These are phyloP conservation scores for Simmondsia chinensis DNA, from an alignment of 148 eudicot genomes.

Conservation along the genomic window DNA sequence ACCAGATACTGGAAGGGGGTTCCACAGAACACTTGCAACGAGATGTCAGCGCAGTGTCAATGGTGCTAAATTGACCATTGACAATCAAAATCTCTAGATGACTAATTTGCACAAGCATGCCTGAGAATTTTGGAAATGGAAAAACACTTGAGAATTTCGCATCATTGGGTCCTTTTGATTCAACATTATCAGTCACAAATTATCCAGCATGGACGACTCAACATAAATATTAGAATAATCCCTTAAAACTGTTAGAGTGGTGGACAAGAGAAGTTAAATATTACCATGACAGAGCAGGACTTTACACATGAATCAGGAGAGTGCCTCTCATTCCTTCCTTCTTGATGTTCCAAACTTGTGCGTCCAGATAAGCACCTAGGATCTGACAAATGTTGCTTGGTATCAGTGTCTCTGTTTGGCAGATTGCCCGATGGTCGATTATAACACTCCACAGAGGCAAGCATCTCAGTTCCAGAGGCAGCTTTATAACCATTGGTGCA, in stretches of 20 bases:
- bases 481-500: constrained; percentile 7
- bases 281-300: constrained; percentile 32
- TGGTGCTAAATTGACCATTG: too few relatives aligned
- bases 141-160: too few relatives aligned
- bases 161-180: too few relatives aligned
- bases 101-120: too few relatives aligned
- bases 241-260: background rate
- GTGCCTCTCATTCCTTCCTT: constrained; percentile 13
- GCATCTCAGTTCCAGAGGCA: constrained; percentile 14
- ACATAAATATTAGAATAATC: too few relatives aligned
- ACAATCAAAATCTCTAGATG: too few relatives aligned
- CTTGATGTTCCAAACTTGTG: constrained; percentile 17
- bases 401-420: constrained; percentile 27
- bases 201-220: too few relatives aligned
- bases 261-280: constrained; percentile 4
- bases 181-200: too few relatives aligned
- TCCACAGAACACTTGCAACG: too few relatives aligned
- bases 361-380: constrained; percentile 6
- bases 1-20: too few relatives aligned
- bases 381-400: constrained; percentile 14
- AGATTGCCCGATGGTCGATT: constrained; percentile 15
- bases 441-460: constrained; percentile 17
- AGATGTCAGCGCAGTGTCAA: too few relatives aligned
- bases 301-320: constrained; percentile 18
- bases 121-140: too few relatives aligned